phyloP scores from a whole-genome alignment of 495 filamentous ascomycete genomes.

The Bathelium albidoporum region DNA sequence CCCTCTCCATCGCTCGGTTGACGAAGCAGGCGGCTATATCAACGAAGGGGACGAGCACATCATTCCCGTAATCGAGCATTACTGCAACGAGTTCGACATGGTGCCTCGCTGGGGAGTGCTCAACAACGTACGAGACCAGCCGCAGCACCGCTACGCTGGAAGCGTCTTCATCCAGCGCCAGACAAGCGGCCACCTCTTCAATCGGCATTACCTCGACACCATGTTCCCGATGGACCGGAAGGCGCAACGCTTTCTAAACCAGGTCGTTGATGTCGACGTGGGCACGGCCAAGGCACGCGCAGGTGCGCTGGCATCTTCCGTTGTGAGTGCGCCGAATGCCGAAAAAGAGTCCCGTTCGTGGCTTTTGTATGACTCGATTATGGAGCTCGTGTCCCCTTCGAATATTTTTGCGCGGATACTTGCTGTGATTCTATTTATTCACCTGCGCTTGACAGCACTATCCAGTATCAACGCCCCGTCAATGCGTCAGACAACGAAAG shows the following conservation, averaged over 20 bases:
- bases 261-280: constrained; percentile 3
- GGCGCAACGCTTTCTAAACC: constrained; percentile 3
- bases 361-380: neutral
- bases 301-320: neutral
- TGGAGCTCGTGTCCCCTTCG: neutral
- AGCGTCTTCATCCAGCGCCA: constrained; percentile 7
- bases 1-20: neutral
- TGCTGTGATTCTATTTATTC: neutral
- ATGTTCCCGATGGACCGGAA: constrained; percentile 7
- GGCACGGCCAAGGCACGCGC: neutral
- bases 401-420: neutral
- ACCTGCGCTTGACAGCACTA: neutral
- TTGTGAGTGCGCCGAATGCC: neutral
- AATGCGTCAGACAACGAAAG: neutral
- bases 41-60: neutral
- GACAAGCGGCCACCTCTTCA: constrained; percentile 8
- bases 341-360: neutral
- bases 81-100: constrained; percentile 8
- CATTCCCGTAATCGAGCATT: constrained; percentile 11
- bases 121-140: neutral
- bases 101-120: constrained; percentile 11
- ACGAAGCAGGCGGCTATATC: neutral
- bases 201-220: constrained; percentile 6
- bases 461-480: neutral
- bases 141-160: constrained; percentile 3